phyloP scores from a whole-genome alignment of 2,329 filamentous ascomycete species.

The Fusarium neocosmosporiellum region DNA sequence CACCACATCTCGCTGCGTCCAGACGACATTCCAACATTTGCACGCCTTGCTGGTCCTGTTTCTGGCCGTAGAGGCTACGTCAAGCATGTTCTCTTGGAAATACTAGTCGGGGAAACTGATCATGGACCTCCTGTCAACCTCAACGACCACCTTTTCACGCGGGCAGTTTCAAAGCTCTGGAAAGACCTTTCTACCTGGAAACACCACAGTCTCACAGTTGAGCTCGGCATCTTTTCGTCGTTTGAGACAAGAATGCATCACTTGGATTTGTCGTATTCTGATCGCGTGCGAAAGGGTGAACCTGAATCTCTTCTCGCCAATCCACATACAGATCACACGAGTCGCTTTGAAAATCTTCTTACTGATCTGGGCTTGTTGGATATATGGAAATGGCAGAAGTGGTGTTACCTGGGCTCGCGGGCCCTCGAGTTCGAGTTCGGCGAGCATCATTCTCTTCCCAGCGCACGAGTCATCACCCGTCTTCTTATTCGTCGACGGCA shows the following conservation, averaged over 20 bases:
- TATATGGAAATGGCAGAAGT: conserved; percentile 1
- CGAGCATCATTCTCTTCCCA: background rate
- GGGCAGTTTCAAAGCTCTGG: conserved; percentile 8
- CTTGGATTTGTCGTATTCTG: background rate
- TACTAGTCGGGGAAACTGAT: background rate
- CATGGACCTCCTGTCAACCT: background rate
- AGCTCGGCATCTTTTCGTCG: conserved; percentile 18
- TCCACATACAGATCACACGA: background rate
- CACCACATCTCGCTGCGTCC: conserved; percentile 2
- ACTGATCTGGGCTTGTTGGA: background rate
- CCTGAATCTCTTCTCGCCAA: background rate
- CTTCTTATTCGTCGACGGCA: conserved; percentile 23
- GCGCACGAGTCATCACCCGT: conserved; percentile 3
- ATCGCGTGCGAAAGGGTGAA: background rate
- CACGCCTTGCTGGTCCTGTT: background rate
- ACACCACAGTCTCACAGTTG: conserved; percentile 11
- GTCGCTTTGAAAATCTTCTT: conserved; percentile 1
- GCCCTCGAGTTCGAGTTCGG: background rate
- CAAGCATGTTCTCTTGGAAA: conserved; percentile 17
- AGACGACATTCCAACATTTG: background rate
- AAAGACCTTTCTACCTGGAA: conserved; percentile 16
- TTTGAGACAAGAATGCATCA: background rate
- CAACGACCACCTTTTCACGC: background rate
- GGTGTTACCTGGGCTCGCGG: background rate
- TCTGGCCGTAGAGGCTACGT: background rate